Conservation (phyloP, 148 eudicot species). For the Vaccinium darrowii region DNA sequence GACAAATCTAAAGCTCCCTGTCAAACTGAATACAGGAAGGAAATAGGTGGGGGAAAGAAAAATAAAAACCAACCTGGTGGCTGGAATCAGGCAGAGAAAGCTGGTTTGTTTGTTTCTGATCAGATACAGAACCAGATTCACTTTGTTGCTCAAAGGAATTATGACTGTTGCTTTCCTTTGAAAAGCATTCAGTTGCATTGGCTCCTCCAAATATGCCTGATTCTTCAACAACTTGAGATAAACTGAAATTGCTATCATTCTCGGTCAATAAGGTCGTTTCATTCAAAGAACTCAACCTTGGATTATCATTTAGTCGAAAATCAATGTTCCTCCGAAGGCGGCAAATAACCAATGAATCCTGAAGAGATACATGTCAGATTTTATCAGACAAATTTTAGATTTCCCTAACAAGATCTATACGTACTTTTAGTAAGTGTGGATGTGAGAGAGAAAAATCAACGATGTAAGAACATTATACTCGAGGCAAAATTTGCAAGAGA, state of each 20-base stretch:
- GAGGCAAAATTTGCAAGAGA: background rate
- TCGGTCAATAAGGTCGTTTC: constrained; percentile 19
- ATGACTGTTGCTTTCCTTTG: constrained; percentile 57
- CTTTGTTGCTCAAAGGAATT: constrained; percentile 36
- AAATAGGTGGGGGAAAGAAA: background rate
- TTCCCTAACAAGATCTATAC: background rate
- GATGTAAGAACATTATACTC: background rate
- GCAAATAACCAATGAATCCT: constrained; percentile 82
- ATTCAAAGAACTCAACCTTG: constrained; percentile 23
- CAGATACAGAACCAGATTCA: constrained; percentile 49
- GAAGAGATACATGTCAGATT: constrained; percentile 4
- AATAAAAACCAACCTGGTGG: constrained; percentile 28
- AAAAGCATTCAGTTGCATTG: constrained; percentile 34
- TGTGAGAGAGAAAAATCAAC: background rate
- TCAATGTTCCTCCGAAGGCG: constrained; percentile 67
- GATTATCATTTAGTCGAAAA: constrained; percentile 28
- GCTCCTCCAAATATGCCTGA: constrained; percentile 18
- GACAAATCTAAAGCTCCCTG: background rate
- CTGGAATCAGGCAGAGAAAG: constrained; percentile 33
- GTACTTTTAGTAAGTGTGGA: background rate
- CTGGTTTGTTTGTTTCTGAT: constrained; percentile 32
- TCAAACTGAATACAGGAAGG: background rate
- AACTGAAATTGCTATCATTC: constrained; percentile 24
- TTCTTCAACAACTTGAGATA: constrained; percentile 28
- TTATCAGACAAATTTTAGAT: background rate